Conservation (phyloP, 2,329 filamentous ascomycete genomes). For the Sporothrix euskadiensis region DNA sequence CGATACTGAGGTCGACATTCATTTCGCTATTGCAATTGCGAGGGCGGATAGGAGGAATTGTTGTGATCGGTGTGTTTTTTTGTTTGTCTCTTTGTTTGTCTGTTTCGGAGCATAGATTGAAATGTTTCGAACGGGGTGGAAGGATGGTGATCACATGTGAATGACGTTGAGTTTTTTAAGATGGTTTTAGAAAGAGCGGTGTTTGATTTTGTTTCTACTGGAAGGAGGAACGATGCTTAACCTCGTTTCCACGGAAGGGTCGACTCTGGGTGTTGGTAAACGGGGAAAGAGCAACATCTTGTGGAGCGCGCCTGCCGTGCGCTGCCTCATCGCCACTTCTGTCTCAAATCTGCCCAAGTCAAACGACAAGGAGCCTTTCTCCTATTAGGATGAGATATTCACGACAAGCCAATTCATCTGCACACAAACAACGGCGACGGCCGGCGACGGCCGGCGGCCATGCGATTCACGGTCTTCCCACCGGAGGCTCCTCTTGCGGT, state of each 20-base stretch:
- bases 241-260: neutral
- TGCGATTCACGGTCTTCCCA: neutral
- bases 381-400: too few relatives aligned
- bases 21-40: neutral
- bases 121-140: neutral
- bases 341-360: neutral
- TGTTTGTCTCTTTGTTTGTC: neutral
- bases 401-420: neutral
- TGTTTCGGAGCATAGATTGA: neutral
- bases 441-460: neutral
- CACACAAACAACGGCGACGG: neutral
- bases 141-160: neutral
- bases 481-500: neutral
- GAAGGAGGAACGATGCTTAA: neutral
- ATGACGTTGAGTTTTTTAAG: neutral
- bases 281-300: neutral
- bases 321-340: neutral
- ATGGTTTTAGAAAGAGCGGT: neutral
- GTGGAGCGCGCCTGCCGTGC: neutral
- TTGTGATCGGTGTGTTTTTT: neutral
- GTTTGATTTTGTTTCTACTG: neutral
- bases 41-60: neutral
- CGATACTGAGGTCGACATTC: neutral
- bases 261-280: neutral
- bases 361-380: neutral